Conservation (phyloP, 345 rosid species). For the Mangifera indica region DNA sequence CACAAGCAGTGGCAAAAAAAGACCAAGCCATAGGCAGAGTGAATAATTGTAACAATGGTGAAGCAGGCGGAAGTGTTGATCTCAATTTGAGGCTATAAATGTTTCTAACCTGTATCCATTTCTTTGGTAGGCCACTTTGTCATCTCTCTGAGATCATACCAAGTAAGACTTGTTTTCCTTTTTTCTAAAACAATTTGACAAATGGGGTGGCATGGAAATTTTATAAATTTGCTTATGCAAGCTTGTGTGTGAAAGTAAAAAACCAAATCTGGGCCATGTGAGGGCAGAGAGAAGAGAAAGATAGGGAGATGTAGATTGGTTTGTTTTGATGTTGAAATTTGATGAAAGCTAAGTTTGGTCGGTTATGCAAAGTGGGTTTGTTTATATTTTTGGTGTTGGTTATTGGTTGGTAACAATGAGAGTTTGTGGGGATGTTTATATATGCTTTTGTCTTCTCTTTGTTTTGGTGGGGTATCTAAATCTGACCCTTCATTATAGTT, state of each 20-base stretch:
- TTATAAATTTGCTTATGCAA: constrained; percentile 15
- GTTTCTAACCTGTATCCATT: background rate
- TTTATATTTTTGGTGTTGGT: background rate
- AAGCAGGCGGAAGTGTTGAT: constrained; percentile 43
- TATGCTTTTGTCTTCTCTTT: background rate
- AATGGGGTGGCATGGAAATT: background rate
- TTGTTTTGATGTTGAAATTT: background rate
- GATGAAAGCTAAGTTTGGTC: constrained; percentile 5
- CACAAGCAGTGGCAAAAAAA: constrained; percentile 28
- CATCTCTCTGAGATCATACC: background rate
- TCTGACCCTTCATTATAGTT: constrained; percentile 19
- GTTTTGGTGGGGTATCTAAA: constrained; percentile 4
- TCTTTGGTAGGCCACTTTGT: constrained; percentile 4
- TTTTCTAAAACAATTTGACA: background rate
- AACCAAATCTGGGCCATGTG: constrained; percentile 19
- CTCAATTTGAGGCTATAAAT: constrained; percentile 49
- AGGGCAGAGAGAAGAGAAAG: background rate
- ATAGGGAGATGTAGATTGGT: constrained; percentile 13
- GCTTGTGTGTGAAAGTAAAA: background rate
- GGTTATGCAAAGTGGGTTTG: background rate
- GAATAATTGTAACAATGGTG: constrained; percentile 26
- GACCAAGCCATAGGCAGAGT: constrained; percentile 21
- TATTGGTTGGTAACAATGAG: constrained; percentile 22
- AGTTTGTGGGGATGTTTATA: background rate
- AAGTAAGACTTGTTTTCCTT: background rate